Conservation (phyloP, 148 eudicot genomes). For the Linanthus parryae region DNA sequence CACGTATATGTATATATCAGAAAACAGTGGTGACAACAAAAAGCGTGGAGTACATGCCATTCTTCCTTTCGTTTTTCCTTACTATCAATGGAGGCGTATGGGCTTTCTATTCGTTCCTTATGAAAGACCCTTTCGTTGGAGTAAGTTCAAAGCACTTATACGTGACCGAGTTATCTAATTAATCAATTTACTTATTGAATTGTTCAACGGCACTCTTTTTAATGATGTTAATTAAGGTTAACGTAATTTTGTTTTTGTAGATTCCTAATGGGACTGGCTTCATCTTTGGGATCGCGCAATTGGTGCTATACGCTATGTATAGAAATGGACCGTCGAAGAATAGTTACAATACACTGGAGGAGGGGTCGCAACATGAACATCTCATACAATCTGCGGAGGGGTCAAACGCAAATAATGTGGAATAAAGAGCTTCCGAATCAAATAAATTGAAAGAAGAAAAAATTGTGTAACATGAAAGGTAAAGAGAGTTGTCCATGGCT, state of each 20-base stretch:
- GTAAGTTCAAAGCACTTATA: slow-evolving; percentile 31
- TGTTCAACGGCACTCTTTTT: background rate
- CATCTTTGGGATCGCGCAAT: slow-evolving; percentile 25
- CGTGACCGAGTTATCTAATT: background rate
- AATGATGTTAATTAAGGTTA: too few relatives aligned
- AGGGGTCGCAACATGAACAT: too few relatives aligned
- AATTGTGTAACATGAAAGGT: too few relatives aligned
- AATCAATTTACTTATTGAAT: background rate
- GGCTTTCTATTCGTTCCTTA: slow-evolving; percentile 53
- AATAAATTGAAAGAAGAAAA: too few relatives aligned
- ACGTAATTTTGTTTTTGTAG: slow-evolving; percentile 13
- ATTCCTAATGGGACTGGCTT: slow-evolving; percentile 36
- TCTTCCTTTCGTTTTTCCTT: slow-evolving; percentile 26
- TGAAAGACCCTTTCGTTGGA: slow-evolving; percentile 38
- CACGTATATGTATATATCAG: too few relatives aligned
- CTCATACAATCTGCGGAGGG: too few relatives aligned
- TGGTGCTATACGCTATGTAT: slow-evolving; percentile 26
- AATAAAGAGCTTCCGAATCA: too few relatives aligned
- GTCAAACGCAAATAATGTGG: too few relatives aligned
- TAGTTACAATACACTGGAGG: slow-evolving; percentile 5
- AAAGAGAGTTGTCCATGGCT: too few relatives aligned
- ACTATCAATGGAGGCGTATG: slow-evolving; percentile 31
- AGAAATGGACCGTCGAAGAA: slow-evolving; percentile 7
- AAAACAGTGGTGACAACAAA: slow-evolving; percentile 20
- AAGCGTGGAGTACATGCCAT: slow-evolving; percentile 35